Conservation (phyloP, 2,329 filamentous ascomycete genomes). For the Botrytis elliptica region DNA sequence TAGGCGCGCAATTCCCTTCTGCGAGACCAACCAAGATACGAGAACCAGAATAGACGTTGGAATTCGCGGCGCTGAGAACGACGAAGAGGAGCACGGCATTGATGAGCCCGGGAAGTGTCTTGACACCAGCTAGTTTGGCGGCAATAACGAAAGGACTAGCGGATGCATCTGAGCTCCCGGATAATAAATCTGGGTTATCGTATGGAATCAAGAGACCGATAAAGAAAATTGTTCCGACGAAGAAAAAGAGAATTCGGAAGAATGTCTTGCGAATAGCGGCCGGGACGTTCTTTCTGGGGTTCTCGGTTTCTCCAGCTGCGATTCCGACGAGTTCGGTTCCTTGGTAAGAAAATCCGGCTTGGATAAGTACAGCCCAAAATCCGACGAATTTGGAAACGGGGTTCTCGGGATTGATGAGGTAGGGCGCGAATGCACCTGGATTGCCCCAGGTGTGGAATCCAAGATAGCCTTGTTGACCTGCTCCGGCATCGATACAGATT, state of each 20-base stretch:
- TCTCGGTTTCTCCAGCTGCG: constrained; percentile 63
- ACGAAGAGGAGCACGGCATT: constrained; percentile 61
- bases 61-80: constrained; percentile 58
- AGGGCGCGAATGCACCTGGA: constrained; percentile 61
- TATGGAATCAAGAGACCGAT: constrained; percentile 61
- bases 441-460: constrained; percentile 58
- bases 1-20: constrained; percentile 55
- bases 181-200: constrained; percentile 46
- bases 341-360: constrained; percentile 54
- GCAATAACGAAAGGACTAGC: constrained; percentile 59
- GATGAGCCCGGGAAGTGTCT: constrained; percentile 55
- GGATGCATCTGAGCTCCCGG: constrained; percentile 53
- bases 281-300: constrained; percentile 60
- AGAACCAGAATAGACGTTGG: constrained; percentile 56
- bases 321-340: constrained; percentile 66
- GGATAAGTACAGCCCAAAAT: constrained; percentile 62
- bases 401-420: constrained; percentile 51
- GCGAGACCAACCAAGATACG: constrained; percentile 57
- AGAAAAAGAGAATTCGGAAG: constrained; percentile 52
- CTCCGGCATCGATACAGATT: constrained; percentile 73
- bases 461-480: constrained; percentile 57
- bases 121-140: constrained; percentile 56
- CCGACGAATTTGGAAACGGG: constrained; percentile 53
- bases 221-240: constrained; percentile 51
- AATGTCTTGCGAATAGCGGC: constrained; percentile 65